Percentiles rank a stretch among this genome's conserved stretches.
Conservation (phyloP, 192 early-diverging fungal species). For the Podila verticillata region DNA sequence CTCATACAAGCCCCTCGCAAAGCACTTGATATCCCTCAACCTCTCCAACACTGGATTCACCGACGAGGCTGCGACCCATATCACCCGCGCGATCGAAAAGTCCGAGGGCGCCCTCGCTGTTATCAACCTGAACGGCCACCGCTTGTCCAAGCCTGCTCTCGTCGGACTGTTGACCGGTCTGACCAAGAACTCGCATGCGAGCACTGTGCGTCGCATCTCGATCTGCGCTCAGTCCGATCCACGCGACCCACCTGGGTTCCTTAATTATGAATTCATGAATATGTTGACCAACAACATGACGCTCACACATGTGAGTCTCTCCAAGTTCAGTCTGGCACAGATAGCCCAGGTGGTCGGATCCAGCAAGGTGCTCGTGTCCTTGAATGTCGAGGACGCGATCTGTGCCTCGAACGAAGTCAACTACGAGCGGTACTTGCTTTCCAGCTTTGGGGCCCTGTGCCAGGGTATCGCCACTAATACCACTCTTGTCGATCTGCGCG, state of each 20-base stretch:
- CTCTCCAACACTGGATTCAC: conserved; percentile 42
- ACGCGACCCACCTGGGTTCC: conserved; percentile 9
- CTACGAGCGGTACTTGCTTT: conserved; percentile 7
- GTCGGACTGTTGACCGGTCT: conserved; percentile 19
- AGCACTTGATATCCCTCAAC: conserved; percentile 15
- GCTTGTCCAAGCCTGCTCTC: conserved; percentile 35
- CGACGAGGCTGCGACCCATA: conserved; percentile 19
- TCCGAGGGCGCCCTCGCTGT: conserved; percentile 10
- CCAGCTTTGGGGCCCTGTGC: conserved; percentile 22
- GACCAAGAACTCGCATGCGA: neutral
- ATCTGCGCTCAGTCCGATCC: conserved; percentile 12
- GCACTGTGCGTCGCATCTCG: conserved; percentile 18
- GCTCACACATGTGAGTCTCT: conserved; percentile 26
- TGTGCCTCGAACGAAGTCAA: conserved; percentile 10
- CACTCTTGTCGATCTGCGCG: conserved; percentile 27
- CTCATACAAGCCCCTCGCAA: conserved; percentile 13
- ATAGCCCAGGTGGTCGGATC: conserved; percentile 23
- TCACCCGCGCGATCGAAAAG: conserved; percentile 10
- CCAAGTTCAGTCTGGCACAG: conserved; percentile 19
- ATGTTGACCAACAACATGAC: conserved; percentile 16
- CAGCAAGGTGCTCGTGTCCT: conserved; percentile 23
- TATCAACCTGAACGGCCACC: conserved; percentile 27
- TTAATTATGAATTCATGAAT: conserved; percentile 29
- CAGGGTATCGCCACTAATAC: conserved; percentile 14
- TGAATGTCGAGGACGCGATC: conserved; percentile 24